Evolutionary conservation across 2,329 filamentous ascomycete genomes (phyloP).

Genomic region (Pseudohalonectria lignicola): DNA sequence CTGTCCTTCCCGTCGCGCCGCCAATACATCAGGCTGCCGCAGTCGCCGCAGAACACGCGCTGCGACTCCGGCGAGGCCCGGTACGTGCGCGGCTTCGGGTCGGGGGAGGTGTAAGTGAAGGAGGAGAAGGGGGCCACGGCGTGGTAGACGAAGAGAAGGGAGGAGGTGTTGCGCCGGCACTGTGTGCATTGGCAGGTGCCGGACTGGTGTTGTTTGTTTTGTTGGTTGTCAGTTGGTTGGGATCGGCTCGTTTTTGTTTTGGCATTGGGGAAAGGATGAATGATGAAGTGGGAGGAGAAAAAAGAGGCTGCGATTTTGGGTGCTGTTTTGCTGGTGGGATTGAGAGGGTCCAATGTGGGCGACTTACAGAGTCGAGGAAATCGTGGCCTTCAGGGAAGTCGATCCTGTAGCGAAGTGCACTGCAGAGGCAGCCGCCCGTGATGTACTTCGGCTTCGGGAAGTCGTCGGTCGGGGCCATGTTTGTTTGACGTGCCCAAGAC

Average conservation of each 20-base stretch:
- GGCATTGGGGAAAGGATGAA: neutral
- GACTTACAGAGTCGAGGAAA: slow-evolving; percentile 26
- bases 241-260: too few species aligned
- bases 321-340: neutral
- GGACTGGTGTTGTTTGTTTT: slow-evolving; percentile 18
- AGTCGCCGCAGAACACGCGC: slow-evolving; percentile 36
- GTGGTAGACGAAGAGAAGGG: slow-evolving; percentile 31
- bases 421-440: slow-evolving; percentile 41
- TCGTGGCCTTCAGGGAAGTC: slow-evolving; percentile 33
- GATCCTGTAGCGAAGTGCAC: slow-evolving; percentile 34
- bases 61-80: slow-evolving; percentile 24
- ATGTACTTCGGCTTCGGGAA: slow-evolving; percentile 23
- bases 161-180: slow-evolving; percentile 39
- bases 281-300: neutral
- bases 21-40: slow-evolving; percentile 40
- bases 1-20: slow-evolving; percentile 15
- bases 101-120: slow-evolving; percentile 21
- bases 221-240: neutral
- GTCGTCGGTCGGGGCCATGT: too few species aligned
- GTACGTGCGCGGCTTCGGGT: slow-evolving; percentile 25
- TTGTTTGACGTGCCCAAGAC: too few species aligned
- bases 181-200: slow-evolving; percentile 43
- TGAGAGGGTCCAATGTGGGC: neutral
- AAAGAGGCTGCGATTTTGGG: neutral
- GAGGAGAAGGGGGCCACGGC: slow-evolving; percentile 17